These are phyloP conservation scores for Rhizoctonia solani DNA, from an alignment of 1,284 basidiomycete species.

Conservation along the genomic window DNA sequence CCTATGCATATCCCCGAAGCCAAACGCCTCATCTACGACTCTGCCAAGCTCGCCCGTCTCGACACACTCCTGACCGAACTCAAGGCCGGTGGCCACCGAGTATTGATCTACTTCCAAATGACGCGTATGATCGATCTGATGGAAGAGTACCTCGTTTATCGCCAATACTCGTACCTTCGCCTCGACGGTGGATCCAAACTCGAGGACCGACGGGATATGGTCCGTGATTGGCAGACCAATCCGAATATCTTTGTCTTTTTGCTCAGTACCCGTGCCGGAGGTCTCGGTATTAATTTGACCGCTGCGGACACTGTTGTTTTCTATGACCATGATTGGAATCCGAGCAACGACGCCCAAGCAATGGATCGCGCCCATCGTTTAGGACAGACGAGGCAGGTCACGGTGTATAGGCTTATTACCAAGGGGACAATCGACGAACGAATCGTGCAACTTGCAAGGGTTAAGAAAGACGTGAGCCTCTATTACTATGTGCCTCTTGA, in stretches of 20 bases:
- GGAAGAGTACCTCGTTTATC: constrained; percentile 98
- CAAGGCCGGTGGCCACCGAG: constrained; percentile 91
- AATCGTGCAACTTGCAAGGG: constrained; percentile 90
- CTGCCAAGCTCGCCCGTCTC: constrained; percentile 91
- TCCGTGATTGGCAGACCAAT: constrained; percentile 98
- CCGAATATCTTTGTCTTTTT: constrained; percentile 96
- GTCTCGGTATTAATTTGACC: constrained; percentile 97
- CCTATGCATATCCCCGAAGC: constrained; percentile 94
- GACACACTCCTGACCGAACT: constrained; percentile 90
- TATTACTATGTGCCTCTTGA: constrained; percentile 10
- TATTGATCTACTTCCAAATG: constrained; percentile 99
- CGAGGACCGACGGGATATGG: constrained; percentile 98
- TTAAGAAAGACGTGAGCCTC: constrained; percentile 87
- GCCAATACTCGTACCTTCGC: constrained; percentile 97
- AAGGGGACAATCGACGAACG: constrained; percentile 98
- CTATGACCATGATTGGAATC: constrained; percentile 99
- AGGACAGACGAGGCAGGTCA: constrained; percentile 98
- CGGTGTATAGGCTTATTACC: constrained; percentile 96
- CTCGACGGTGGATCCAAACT: constrained; percentile 95
- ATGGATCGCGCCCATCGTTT: constrained; percentile 99
- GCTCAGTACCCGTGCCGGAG: constrained; percentile 95
- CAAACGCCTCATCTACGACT: constrained; percentile 95
- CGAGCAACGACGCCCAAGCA: constrained; percentile 97
- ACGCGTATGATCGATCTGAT: constrained; percentile 99
- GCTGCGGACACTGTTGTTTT: constrained; percentile 98